These are phyloP conservation scores for Lipomyces yamanashiensis DNA, from an alignment of 805 yeast species.

Conservation along the genomic window DNA sequence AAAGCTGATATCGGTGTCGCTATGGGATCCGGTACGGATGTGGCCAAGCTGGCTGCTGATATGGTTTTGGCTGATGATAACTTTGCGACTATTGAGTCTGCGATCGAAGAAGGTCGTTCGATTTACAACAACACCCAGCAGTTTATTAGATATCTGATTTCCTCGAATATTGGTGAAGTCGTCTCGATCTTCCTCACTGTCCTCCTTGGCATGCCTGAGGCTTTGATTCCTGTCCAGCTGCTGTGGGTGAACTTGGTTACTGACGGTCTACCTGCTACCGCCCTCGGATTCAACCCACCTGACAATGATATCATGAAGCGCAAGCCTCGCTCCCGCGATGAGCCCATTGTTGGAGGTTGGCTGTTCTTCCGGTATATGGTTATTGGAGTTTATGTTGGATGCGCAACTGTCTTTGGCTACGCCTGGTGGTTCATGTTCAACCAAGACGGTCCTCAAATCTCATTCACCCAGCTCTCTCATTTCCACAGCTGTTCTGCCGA, in stretches of 20 bases:
- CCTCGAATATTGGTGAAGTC: conserved; percentile 62
- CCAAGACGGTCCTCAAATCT: conserved; percentile 47
- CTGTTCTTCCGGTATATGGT: conserved; percentile 48
- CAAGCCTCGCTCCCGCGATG: conserved; percentile 46
- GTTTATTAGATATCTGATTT: conserved; percentile 52
- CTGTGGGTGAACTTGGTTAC: conserved; percentile 63
- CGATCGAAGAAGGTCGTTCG: conserved; percentile 61
- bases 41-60: conserved; percentile 63
- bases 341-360: conserved; percentile 49
- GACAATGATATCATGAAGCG: conserved; percentile 48
- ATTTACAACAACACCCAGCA: conserved; percentile 52
- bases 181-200: conserved; percentile 58
- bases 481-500: conserved; percentile 46
- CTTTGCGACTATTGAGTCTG: conserved; percentile 61
- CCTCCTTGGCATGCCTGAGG: conserved; percentile 57
- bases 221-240: conserved; percentile 61
- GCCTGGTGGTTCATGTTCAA: conserved; percentile 49
- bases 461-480: conserved; percentile 45
- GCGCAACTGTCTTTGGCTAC: conserved; percentile 51
- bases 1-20: conserved; percentile 67
- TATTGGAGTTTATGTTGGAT: conserved; percentile 50
- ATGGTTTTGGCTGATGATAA: conserved; percentile 60
- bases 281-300: conserved; percentile 56
- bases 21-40: conserved; percentile 68
- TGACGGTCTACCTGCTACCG: conserved; percentile 65